phyloP scores from a whole-genome alignment of 176 grass and related monocot species.

The Paspalum notatum region DNA sequence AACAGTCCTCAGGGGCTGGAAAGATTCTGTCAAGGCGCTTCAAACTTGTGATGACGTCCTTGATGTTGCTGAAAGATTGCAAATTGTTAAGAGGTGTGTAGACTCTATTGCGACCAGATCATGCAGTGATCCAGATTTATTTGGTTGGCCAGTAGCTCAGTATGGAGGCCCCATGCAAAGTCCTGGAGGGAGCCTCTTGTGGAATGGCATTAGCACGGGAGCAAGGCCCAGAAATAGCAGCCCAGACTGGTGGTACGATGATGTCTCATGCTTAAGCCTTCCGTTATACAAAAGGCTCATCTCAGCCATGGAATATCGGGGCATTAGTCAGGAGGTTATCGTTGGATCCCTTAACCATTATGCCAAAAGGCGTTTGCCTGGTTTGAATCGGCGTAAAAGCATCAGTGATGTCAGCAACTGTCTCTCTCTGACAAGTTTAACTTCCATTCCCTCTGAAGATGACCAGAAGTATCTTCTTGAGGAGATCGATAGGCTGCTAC shows the following conservation, averaged over 20 bases:
- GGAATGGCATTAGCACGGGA: slow-evolving; percentile 91
- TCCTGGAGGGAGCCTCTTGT: slow-evolving; percentile 74
- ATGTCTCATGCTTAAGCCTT: slow-evolving; percentile 76
- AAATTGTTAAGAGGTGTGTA: slow-evolving; percentile 70
- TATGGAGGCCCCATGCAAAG: slow-evolving; percentile 61
- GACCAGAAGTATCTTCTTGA: slow-evolving; percentile 86
- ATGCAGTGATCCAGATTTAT: slow-evolving; percentile 56
- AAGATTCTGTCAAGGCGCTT: slow-evolving; percentile 76
- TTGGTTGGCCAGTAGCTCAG: slow-evolving; percentile 58
- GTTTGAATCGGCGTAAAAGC: slow-evolving; percentile 77
- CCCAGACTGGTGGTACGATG: slow-evolving; percentile 88
- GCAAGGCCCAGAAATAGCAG: slow-evolving; percentile 63
- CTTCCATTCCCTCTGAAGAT: slow-evolving; percentile 59
- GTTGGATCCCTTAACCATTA: slow-evolving; percentile 76
- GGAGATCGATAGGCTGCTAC: slow-evolving; percentile 80
- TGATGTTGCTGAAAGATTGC: slow-evolving; percentile 74
- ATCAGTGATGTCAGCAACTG: slow-evolving; percentile 52
- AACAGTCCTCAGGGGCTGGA: slow-evolving; percentile 79
- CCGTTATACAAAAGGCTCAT: slow-evolving; percentile 74
- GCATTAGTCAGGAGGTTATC: slow-evolving; percentile 67
- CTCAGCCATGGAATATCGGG: slow-evolving; percentile 72
- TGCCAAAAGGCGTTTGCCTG: slow-evolving; percentile 76
- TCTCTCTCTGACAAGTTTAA: slow-evolving; percentile 49
- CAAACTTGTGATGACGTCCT: slow-evolving; percentile 73
- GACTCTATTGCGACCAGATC: slow-evolving; percentile 74